A percentile compares a stretch with the other conserved stretches of the same genome.
Evolutionary conservation across 371 early-diverging fungal genomes (phyloP).

Genomic region (Mortierella sp.): DNA sequence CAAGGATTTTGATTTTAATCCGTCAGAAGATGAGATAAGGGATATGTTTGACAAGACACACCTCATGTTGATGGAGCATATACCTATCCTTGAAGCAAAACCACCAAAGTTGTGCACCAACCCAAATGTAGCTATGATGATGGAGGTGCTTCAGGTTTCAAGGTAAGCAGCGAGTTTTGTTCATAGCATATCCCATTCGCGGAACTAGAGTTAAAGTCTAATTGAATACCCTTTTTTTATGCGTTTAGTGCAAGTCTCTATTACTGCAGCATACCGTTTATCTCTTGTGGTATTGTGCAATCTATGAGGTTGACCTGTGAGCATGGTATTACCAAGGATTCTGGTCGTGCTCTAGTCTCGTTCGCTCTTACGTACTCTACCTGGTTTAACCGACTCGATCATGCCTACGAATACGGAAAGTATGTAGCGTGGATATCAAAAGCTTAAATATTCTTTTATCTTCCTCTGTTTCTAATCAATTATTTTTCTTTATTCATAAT

Average conservation of each 20-base stretch:
- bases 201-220: not conserved
- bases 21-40: slow-evolving; percentile 28
- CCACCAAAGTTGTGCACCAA: slow-evolving; percentile 28
- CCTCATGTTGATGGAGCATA: slow-evolving; percentile 23
- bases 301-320: slow-evolving; percentile 33
- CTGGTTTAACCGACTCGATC: slow-evolving; percentile 38
- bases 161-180: slow-evolving; percentile 8
- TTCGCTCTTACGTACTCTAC: slow-evolving; percentile 49
- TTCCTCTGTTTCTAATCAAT: not conserved
- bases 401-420: slow-evolving; percentile 50
- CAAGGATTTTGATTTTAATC: slow-evolving; percentile 17
- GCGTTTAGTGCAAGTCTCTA: slow-evolving; percentile 38
- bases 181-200: not conserved
- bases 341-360: slow-evolving; percentile 42
- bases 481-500: not conserved
- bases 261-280: slow-evolving; percentile 12
- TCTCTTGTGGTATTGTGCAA: slow-evolving; percentile 28
- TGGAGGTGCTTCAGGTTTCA: slow-evolving; percentile 35
- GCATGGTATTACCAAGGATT: slow-evolving; percentile 42
- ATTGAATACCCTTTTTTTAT: slow-evolving; percentile 31
- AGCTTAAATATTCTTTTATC: not conserved
- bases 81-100: slow-evolving; percentile 21
- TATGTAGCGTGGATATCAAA: slow-evolving; percentile 10
- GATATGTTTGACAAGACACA: slow-evolving; percentile 29
- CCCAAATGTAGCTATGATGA: slow-evolving; percentile 42